Percentiles rank a stretch among this genome's conserved stretches.
Evolutionary conservation across 2,329 filamentous ascomycete genomes (phyloP).

Genomic region (Cordyceps cateniannulata): DNA sequence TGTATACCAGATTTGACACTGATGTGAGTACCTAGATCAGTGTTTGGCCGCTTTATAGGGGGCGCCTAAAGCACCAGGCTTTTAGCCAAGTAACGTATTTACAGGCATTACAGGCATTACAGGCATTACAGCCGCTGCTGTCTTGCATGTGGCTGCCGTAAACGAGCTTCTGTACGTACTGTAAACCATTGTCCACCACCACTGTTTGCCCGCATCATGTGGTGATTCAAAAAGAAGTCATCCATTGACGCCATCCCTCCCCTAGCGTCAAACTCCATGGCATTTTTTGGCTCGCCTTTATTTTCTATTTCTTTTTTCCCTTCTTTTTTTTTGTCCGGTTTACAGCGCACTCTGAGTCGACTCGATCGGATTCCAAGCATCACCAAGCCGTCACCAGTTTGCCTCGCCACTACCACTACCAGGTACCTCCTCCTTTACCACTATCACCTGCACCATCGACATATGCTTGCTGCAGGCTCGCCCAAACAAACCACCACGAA

Average conservation of each 20-base stretch:
- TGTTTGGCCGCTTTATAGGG: too few relatives aligned
- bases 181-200: not conserved
- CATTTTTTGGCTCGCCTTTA: not conserved
- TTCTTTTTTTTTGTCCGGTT: too few relatives aligned
- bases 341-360: not conserved
- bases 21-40: too few relatives aligned
- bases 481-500: constrained; percentile 2
- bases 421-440: not conserved
- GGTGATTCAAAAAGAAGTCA: constrained; percentile 5
- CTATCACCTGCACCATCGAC: not conserved
- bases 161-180: not conserved
- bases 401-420: not conserved
- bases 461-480: not conserved
- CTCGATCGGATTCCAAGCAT: not conserved
- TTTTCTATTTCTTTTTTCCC: not conserved
- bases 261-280: not conserved
- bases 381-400: not conserved
- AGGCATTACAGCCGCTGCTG: too few relatives aligned
- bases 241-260: not conserved
- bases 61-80: too few relatives aligned
- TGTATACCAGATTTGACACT: not conserved
- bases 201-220: constrained; percentile 5
- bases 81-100: too few relatives aligned
- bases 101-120: too few relatives aligned
- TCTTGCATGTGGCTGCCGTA: not conserved